Evolutionary conservation across 1,284 basidiomycete genomes (phyloP).

Genomic region (Agroathelia rolfsii): DNA sequence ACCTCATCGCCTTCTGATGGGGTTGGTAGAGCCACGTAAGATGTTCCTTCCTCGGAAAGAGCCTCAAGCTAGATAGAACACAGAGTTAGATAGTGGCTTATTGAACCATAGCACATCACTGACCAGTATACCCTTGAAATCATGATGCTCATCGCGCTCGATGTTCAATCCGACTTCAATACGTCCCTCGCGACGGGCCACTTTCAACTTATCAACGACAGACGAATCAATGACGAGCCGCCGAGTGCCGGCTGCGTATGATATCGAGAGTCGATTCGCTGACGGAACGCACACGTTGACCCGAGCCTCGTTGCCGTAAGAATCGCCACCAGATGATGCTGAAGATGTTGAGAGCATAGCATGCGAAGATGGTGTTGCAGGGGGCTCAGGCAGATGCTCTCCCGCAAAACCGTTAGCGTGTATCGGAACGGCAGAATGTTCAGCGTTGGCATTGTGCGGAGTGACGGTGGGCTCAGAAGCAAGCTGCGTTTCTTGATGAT

Average conservation of each 20-base stretch:
- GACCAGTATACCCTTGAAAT: slow-evolving; percentile 69
- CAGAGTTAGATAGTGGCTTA: slow-evolving; percentile 10
- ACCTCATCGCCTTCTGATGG: slow-evolving; percentile 31
- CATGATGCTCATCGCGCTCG: slow-evolving; percentile 39
- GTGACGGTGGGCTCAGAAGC: no score
- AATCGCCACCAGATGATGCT: slow-evolving; percentile 30
- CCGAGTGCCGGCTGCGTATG: slow-evolving; percentile 82
- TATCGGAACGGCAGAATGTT: no score
- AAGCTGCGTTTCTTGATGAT: no score
- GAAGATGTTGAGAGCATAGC: slow-evolving; percentile 40
- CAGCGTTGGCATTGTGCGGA: no score
- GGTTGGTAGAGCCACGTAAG: slow-evolving; percentile 52
- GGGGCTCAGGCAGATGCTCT: slow-evolving; percentile 46
- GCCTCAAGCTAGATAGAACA: slow-evolving; percentile 53
- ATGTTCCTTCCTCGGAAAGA: slow-evolving; percentile 59
- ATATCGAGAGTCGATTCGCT: slow-evolving; percentile 83
- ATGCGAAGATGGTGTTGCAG: slow-evolving; percentile 44
- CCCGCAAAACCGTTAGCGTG: no score
- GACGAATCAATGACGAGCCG: slow-evolving; percentile 85
- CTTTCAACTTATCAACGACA: slow-evolving; percentile 71
- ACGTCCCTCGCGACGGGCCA: slow-evolving; percentile 75
- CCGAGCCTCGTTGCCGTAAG: background rate
- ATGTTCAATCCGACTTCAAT: slow-evolving; percentile 74
- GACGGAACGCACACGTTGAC: slow-evolving; percentile 34
- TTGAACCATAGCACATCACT: slow-evolving; percentile 18